These are phyloP conservation scores for Floccularia luteovirens DNA, from an alignment of 768 basidiomycete species.

Conservation along the genomic window DNA sequence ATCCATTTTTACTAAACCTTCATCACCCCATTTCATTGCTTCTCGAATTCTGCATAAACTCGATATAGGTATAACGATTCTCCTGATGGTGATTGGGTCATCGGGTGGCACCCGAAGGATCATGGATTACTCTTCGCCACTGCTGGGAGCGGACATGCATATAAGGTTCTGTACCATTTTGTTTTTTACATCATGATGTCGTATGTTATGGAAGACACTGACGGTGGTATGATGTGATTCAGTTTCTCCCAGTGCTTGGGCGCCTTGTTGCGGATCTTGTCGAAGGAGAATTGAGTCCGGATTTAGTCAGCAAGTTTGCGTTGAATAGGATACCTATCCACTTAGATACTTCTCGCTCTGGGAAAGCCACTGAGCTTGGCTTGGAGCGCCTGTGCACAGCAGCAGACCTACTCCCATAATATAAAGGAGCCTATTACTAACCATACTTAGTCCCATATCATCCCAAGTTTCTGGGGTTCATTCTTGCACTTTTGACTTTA, in stretches of 20 bases:
- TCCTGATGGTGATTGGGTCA: conserved; percentile 82
- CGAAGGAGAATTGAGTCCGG: conserved; percentile 50
- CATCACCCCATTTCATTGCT: conserved; percentile 5
- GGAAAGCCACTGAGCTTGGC: conserved; percentile 30
- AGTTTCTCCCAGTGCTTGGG: conserved; percentile 89
- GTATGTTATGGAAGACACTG: background rate
- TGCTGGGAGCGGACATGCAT: conserved; percentile 83
- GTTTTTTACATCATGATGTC: background rate
- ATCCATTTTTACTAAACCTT: background rate
- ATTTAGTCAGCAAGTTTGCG: conserved; percentile 53
- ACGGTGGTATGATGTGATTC: conserved; percentile 1
- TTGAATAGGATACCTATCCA: conserved; percentile 34
- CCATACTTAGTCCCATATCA: too few relatives aligned
- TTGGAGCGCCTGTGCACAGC: conserved; percentile 40
- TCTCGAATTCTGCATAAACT: too few relatives aligned
- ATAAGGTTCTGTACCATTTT: conserved; percentile 46
- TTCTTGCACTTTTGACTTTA: too few relatives aligned
- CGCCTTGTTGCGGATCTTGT: conserved; percentile 67
- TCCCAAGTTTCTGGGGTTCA: too few relatives aligned
- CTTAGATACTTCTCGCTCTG: conserved; percentile 25
- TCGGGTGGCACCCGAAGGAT: conserved; percentile 59
- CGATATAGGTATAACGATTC: conserved; percentile 82
- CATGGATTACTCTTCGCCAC: conserved; percentile 72
- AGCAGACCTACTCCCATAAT: conserved; percentile 27
- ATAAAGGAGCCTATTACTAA: too few relatives aligned